Evolutionary conservation across 345 rosid species (phyloP), one percentile per base, ranked within the genome.

Genomic region (Lepidium africanum): DNA sequence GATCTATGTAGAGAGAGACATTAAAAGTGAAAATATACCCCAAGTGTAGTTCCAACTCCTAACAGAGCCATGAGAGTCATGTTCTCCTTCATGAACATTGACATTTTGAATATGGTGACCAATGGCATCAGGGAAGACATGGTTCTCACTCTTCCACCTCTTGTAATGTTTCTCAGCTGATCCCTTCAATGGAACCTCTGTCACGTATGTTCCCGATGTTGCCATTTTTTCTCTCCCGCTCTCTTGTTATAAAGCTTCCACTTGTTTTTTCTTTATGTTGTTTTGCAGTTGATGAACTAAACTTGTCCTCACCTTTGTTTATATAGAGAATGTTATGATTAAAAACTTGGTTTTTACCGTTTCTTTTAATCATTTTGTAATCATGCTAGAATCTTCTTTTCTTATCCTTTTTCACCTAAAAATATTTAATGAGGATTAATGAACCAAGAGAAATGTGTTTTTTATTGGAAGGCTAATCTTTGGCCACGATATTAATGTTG

Each of bases 121-220:
- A 30, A 73, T 50, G 55, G 72, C 47, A 33, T 73, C 77, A 40
- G 77, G 72, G 67, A 73, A 73, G 23, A 73, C 51, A 73, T 73
- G 66, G 52, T 73, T 65, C 61, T 73, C 77, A 19, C n/a, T 41
- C 54, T 14, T 65, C 77, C 77, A 73, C 61, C 61, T 73, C 33
- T 59, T 65, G 65, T 73, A 73, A 13, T 73, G 72, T 11, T 73
- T 48, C 32, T 57, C 77, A 2, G 67, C 67, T n/a, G 77, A 10
- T 35, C 72, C 72, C n/a, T 65, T 73, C 14, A 73, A 6, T 2
- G 72, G 71, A 49, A 72, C 71, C 53, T 72, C 71, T 2, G 71
- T 65, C 52, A 72, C 65, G 39, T 72, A 72, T 56, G 76, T 72
- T 72, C 76, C 76, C 36, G 71, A 72, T 7, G 71, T 72, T 7